Base-by-base conservation (phyloP, 1,284 basidiomycete genomes). In the Irpex rosettiformis region DNA sequence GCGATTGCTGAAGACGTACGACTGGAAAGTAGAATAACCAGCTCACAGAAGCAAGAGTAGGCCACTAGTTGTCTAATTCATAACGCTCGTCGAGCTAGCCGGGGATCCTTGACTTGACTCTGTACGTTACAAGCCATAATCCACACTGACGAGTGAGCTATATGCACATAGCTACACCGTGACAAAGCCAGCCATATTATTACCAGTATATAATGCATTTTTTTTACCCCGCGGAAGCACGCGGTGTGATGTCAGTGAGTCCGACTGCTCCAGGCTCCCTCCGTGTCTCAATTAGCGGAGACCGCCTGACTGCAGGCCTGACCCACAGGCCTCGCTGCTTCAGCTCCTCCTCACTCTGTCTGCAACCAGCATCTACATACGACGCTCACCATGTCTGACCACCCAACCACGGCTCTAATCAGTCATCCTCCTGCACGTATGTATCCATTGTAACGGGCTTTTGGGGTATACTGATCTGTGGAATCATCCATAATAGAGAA, bases 1-100 rank as follows among this genome's bases (percentile, higher is more conserved):
- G 30, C 42, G 1, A 54, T 66, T 1, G 69, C 66, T 24, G 56
- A 57, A 0, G 27, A 59, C 2, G 65, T 65, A 1, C 58, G 58
- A 25, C 45, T 24, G 16, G 66, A 69, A 42, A 25, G 51, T n/a
- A 24, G 22, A 24, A 8, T 27, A 10, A 10, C 11, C 13, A 16
- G 25, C 11, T 11, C 27, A 28, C 48, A 16, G 13, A 51, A 51
- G 48, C 7, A 51, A 7, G 10, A 51, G 22, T 51, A 51, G 48
- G 48, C 48, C 11, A 51, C 8, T 27, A 11, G 24, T 51, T 28
- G 27, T 37, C 33, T 37, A 37, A 8, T 51, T 7, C 27, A 28
- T 4, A n/a, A 22, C 13, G 21, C 21, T 22, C 4, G 21, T 22
- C 8, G 7, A 18, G 43, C n/a, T n/a, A n/a, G n/a, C 21, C 8